phyloP scores from a whole-genome alignment of 306 rosid genomes.

The Cucurbita moschata region DNA sequence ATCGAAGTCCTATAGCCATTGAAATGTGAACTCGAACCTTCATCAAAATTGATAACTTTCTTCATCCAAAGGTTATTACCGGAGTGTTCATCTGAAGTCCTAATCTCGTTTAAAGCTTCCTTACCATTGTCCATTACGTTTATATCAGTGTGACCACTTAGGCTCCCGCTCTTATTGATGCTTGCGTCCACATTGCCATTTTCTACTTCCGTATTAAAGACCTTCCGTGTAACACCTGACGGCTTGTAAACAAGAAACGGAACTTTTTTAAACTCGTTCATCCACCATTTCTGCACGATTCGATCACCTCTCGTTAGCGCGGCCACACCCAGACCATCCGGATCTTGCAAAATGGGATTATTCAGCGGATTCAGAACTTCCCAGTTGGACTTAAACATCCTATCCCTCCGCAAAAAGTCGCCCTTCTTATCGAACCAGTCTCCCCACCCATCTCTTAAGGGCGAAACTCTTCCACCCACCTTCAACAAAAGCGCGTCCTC shows the following conservation, averaged over 20 bases:
- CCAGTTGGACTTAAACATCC: constrained; percentile 62
- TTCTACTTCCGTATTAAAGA: constrained; percentile 4
- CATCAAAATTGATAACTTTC: background rate
- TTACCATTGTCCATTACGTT: background rate
- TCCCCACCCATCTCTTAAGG: constrained; percentile 74
- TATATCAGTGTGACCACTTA: background rate
- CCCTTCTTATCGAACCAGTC: constrained; percentile 81
- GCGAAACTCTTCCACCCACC: constrained; percentile 36
- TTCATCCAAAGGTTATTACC: background rate
- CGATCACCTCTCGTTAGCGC: constrained; percentile 49
- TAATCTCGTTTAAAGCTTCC: constrained; percentile 7
- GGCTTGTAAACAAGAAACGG: constrained; percentile 37
- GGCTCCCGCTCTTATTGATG: background rate
- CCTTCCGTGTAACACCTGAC: constrained; percentile 3
- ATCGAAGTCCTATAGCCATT: constrained; percentile 7
- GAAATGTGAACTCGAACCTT: constrained; percentile 1
- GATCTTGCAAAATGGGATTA: constrained; percentile 73
- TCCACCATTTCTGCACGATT: constrained; percentile 44
- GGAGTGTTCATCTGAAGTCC: constrained; percentile 9
- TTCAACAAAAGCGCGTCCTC: constrained; percentile 61
- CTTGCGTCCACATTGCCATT: background rate
- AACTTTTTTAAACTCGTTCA: constrained; percentile 37
- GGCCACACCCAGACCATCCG: constrained; percentile 35
- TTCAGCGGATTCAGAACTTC: constrained; percentile 46
- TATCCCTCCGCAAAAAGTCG: constrained; percentile 46